Conservation (phyloP, 768 basidiomycete genomes). For the Hypsizygus marmoreus region DNA sequence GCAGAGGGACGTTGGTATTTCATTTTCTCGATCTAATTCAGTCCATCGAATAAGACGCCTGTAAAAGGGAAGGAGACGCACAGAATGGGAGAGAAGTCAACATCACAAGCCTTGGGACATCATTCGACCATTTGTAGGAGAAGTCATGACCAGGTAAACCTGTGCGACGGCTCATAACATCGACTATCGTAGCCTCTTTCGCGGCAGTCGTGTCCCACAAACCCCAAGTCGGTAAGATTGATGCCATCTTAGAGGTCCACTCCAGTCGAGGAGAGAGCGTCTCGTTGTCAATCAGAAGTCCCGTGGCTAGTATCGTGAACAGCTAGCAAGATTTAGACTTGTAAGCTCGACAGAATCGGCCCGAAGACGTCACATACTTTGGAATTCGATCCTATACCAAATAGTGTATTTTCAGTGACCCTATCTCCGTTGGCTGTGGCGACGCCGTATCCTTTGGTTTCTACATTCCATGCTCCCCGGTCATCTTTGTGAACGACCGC, state of each 20-base stretch:
- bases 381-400: constrained; percentile 32
- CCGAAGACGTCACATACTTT: constrained; percentile 25
- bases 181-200: constrained; percentile 22
- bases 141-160: constrained; percentile 22
- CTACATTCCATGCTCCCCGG: constrained; percentile 27
- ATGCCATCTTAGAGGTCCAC: constrained; percentile 28
- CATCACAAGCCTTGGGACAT: constrained; percentile 13
- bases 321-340: constrained; percentile 18
- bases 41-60: no score
- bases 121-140: constrained; percentile 13
- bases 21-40: constrained; percentile 24
- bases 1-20: constrained; percentile 30
- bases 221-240: constrained; percentile 26
- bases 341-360: no score
- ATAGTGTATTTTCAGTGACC: constrained; percentile 27
- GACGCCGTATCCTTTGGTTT: constrained; percentile 31
- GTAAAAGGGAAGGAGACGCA: background rate
- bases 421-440: constrained; percentile 25
- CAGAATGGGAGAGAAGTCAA: background rate
- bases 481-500: constrained; percentile 27
- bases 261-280: constrained; percentile 25
- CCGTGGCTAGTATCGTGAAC: constrained; percentile 24
- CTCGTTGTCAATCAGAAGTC: constrained; percentile 29
- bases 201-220: constrained; percentile 24
- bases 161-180: constrained; percentile 22